Evolutionary conservation across 805 yeast genomes (phyloP), one percentile per base, ranked within the genome.

Genomic region (Nematodospora valgi): DNA sequence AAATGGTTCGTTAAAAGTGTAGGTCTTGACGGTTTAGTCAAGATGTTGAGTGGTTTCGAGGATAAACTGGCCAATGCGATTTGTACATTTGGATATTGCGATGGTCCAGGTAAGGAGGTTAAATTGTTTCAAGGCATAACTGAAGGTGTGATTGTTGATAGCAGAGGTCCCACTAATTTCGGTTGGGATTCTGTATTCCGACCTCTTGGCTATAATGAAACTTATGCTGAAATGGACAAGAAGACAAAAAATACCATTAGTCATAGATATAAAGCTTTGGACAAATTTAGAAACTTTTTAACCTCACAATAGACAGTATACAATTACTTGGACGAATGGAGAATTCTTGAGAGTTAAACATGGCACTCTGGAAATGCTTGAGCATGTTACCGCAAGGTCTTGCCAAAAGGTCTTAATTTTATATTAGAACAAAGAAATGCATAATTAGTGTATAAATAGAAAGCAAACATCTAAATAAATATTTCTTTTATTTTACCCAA

Each of bases 131-230:
- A 86, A 57, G 99, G 98, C 6, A 60, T 76, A 30, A 84, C 95
- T 1, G 68, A 74, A 9, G 99, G 99, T 15, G 59, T 47, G 6
- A 89, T 93, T 51, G 98, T 89, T 5, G 65, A 68, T 11, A 70
- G 80, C 23, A 66, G 94, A 40, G 97, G 97, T 2, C 86, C 86
- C 5, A 74, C 78, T 10, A 72, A 74, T 40, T 93, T 93, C 56
- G 99, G 99, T 2, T 93, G 96, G 95, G 97, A 93, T 62, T 80
- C 96, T 6, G 65, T 86, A 33, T 93, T 93, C 58, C 72, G 82
- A 62, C 98, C 98, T 2, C 64, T 67, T 18, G 96, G 95, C 3
- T 79, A 59, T 49, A 62, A 72, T 14, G 66, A 80, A 52, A 62
- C 72, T 0, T 89, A 87, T 54, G 98, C 97, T 8, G 97, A 93